Evolutionary conservation across 169 alveolate genomes (phyloP), one percentile per base, ranked within the genome.

Genomic region (Cryptosporidium meleagridis): DNA sequence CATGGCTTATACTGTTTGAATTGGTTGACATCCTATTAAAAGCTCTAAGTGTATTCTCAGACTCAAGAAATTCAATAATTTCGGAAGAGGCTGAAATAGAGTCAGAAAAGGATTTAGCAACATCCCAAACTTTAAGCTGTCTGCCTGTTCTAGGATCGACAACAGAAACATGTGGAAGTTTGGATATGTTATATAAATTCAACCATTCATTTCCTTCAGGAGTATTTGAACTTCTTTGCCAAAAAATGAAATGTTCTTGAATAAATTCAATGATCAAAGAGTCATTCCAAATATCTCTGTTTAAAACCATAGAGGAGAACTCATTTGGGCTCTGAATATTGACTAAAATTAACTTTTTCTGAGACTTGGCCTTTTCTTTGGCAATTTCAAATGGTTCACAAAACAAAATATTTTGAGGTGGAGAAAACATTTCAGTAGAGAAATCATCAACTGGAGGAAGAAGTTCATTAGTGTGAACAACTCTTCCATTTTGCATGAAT

Each of bases 101-200:
- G 29, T 80, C 89, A 2, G 75, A 80, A 80, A 80, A 80, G 9
- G 73, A 62, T 18, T 80, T 80, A 6, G 62, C 75, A 39, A 80
- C 89, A 31, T 80, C 89, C 89, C 89, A 80, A 14, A 41, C 68
- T 23, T 80, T 80, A 52, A 80, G 80, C 18, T 80, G 89, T 62
- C 89, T 80, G 12, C 89, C 89, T 6, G 89, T 80, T 80, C 89
- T 80, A 4, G 89, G 89, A 18, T 80, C 89, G 18, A 80, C 23
- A 16, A 80, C 89, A 29, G 89, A 59, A 44, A 80, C 89, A 62
- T 80, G 89, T 1, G 89, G 89, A 12, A 80, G 68, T 12, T 80
- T 59, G 39, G 89, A 18, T 31, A 80, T 44, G 21, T 65, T 80
- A 65, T 80, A 80, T 14, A 59, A 7, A 65, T 48, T 80, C 37